These are phyloP conservation scores for Boletus speciosus DNA, from an alignment of 768 basidiomycete genomes.

Conservation along the genomic window DNA sequence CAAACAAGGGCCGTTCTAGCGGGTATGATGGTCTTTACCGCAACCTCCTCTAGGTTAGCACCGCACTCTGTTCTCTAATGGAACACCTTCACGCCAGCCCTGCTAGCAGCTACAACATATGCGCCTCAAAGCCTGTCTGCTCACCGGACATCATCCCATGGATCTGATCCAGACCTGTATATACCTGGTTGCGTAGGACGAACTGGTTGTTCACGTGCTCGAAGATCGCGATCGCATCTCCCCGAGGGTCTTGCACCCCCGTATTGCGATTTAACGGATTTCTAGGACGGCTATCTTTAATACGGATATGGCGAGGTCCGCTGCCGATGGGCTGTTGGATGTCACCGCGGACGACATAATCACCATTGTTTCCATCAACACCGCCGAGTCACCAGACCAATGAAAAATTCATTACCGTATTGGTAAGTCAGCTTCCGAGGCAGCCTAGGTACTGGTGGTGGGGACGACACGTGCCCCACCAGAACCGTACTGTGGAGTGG, in stretches of 20 bases:
- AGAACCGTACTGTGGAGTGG: slow-evolving; percentile 40
- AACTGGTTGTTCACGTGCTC: slow-evolving; percentile 40
- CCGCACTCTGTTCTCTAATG: slow-evolving; percentile 50
- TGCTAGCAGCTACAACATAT: slow-evolving; percentile 54
- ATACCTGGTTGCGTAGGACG: slow-evolving; percentile 49
- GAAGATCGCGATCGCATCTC: slow-evolving; percentile 65
- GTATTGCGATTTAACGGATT: slow-evolving; percentile 57
- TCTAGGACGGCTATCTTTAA: slow-evolving; percentile 28
- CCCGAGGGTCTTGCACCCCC: slow-evolving; percentile 46
- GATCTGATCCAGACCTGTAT: slow-evolving; percentile 60
- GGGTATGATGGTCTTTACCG: slow-evolving; percentile 49
- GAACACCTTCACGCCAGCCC: slow-evolving; percentile 55
- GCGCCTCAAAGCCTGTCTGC: slow-evolving; percentile 42
- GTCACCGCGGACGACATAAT: slow-evolving; percentile 54
- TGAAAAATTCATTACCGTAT: slow-evolving; percentile 41
- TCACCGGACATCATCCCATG: slow-evolving; percentile 62
- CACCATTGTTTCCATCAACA: slow-evolving; percentile 36
- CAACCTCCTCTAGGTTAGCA: slow-evolving; percentile 48
- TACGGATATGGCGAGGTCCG: slow-evolving; percentile 54
- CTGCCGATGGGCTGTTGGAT: slow-evolving; percentile 61
- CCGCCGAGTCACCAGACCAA: slow-evolving; percentile 63
- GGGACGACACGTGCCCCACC: slow-evolving; percentile 57
- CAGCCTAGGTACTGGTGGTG: slow-evolving; percentile 20
- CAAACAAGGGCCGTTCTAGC: slow-evolving; percentile 54
- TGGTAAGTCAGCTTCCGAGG: slow-evolving; percentile 20